A percentile compares a stretch with the other conserved stretches of the same genome.
phyloP scores from a whole-genome alignment of 2,329 filamentous ascomycete genomes.

The Graphium sp. region DNA sequence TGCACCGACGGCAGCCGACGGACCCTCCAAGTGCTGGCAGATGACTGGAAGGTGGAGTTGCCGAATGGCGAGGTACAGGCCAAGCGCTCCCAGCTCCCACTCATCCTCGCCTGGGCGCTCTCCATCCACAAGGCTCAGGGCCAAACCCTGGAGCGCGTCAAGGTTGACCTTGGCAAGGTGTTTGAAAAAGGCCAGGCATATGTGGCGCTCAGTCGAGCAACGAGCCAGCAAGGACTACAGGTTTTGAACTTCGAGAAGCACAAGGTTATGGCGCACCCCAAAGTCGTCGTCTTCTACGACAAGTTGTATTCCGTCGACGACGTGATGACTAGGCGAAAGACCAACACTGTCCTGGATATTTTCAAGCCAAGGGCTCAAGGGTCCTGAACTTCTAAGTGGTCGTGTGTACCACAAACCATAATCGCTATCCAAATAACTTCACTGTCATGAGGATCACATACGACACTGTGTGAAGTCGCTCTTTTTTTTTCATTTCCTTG shows the following conservation, averaged over 20 bases:
- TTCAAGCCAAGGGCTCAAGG: constrained; percentile 4
- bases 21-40: constrained; percentile 43
- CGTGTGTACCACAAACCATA: too few species aligned
- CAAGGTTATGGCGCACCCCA: constrained; percentile 89
- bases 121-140: constrained; percentile 98
- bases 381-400: too few species aligned
- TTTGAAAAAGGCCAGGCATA: constrained; percentile 98
- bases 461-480: too few species aligned
- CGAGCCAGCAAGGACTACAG: constrained; percentile 70
- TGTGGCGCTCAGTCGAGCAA: constrained; percentile 86
- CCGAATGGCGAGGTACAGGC: constrained; percentile 90
- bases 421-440: too few species aligned
- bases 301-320: constrained; percentile 61
- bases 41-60: constrained; percentile 94
- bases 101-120: constrained; percentile 92
- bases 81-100: constrained; percentile 62
- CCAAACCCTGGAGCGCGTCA: constrained; percentile 83
- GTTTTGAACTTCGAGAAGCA: constrained; percentile 75
- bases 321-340: constrained; percentile 12
- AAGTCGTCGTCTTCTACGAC: constrained; percentile 72
- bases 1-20: constrained; percentile 59
- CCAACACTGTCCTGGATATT: constrained; percentile 3
- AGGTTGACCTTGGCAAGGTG: constrained; percentile 79
- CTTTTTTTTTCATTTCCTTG: too few species aligned
- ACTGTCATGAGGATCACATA: too few species aligned